Evolutionary conservation across 2,329 filamentous ascomycete species (phyloP).

Genomic region (Corniculantispora saksenae): DNA sequence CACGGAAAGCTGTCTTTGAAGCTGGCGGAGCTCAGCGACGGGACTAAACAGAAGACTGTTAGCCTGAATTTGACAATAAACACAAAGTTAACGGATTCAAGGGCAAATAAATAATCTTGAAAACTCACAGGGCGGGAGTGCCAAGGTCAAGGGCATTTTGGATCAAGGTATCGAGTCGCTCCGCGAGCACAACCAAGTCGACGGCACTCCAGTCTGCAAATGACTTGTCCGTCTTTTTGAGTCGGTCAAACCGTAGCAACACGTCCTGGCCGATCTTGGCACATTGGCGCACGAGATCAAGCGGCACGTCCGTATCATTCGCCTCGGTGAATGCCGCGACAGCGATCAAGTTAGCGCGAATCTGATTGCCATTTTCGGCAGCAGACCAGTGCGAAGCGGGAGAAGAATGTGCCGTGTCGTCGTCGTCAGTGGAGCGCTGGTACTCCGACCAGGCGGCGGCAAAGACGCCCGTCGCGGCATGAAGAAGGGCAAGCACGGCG

Average conservation of each 20-base stretch:
- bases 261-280: conserved; percentile 30
- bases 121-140: background rate
- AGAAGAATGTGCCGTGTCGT: background rate
- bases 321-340: background rate
- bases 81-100: background rate
- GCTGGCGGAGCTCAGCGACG: background rate
- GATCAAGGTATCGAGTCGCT: conserved; percentile 5
- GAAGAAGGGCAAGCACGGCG: conserved; percentile 25
- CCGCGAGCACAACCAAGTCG: conserved; percentile 7
- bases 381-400: background rate
- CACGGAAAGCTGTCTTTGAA: conserved; percentile 1
- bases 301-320: background rate
- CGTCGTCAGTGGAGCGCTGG: background rate
- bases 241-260: conserved; percentile 24
- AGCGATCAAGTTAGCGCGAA: background rate
- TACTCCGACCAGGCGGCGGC: conserved; percentile 14
- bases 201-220: background rate
- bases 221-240: background rate
- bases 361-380: background rate
- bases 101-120: too few species aligned
- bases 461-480: conserved; percentile 21
- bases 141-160: background rate
- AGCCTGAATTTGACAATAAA: background rate
- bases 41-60: background rate
- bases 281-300: conserved; percentile 22